These are phyloP conservation scores for Xylaria telfairii DNA, from an alignment of 495 filamentous ascomycete species.

Conservation along the genomic window DNA sequence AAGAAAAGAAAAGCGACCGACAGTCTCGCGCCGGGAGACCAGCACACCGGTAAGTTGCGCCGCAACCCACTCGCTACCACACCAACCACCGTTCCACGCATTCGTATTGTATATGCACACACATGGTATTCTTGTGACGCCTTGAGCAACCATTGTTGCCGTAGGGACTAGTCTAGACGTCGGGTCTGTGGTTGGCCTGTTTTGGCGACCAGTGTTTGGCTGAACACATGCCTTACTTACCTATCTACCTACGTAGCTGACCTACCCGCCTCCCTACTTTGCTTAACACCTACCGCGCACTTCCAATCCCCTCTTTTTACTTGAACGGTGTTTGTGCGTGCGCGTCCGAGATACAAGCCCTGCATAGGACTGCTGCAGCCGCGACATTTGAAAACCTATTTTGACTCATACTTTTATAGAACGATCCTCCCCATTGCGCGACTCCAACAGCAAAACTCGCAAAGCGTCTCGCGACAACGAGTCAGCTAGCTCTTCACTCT, in stretches of 20 bases:
- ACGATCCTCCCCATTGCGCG: conserved; percentile 54
- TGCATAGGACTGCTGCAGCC: background rate
- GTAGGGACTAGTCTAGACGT: background rate
- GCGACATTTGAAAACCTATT: background rate
- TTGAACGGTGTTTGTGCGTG: background rate
- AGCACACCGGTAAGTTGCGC: conserved; percentile 65
- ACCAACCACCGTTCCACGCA: background rate
- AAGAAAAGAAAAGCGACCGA: conserved; percentile 64
- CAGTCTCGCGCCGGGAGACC: conserved; percentile 67
- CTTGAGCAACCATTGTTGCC: conserved; percentile 11
- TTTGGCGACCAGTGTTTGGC: conserved; percentile 25
- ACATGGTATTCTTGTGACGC: conserved; percentile 14
- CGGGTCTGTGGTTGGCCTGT: background rate
- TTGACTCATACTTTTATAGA: conserved; percentile 34
- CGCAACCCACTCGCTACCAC: background rate
- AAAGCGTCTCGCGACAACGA: conserved; percentile 58
- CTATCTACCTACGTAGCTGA: background rate
- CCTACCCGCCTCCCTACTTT: conserved; percentile 1
- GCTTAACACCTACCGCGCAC: background rate
- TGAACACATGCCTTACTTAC: conserved; percentile 13
- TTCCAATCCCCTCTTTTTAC: background rate
- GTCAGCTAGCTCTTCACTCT: conserved; percentile 71
- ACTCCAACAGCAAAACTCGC: conserved; percentile 48
- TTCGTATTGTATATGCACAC: background rate
- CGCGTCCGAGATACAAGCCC: background rate